A percentile compares a stretch with the other conserved stretches of the same genome.
phyloP scores from a whole-genome alignment of 164 flowering plant genomes.

The Macadamia tetraphylla region DNA sequence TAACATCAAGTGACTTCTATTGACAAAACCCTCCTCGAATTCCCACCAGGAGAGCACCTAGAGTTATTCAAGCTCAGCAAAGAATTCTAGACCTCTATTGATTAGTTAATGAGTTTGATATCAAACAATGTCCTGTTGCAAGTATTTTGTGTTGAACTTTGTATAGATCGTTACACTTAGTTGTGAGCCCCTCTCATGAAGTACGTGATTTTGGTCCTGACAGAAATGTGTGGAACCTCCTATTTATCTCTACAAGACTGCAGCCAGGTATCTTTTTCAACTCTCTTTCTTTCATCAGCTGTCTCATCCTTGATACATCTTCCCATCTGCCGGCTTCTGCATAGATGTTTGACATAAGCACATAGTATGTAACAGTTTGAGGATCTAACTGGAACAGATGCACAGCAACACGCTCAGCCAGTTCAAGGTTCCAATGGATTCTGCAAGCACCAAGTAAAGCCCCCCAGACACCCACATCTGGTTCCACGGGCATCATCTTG shows the following conservation, averaged over 20 bases:
- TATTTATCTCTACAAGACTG: background rate
- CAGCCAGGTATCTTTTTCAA: background rate
- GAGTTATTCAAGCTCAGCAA: too few species aligned
- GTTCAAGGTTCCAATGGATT: background rate
- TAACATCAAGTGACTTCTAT: too few species aligned
- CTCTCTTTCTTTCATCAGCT: constrained; percentile 1
- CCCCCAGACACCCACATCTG: background rate
- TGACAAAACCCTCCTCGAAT: too few species aligned
- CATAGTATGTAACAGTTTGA: constrained; percentile 2
- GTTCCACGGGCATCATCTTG: background rate
- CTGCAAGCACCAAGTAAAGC: constrained; percentile 1
- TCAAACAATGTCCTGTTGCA: too few species aligned
- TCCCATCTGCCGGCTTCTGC: background rate
- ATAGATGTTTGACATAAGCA: background rate
- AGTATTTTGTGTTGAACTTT: too few species aligned
- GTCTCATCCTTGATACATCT: background rate
- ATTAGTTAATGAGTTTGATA: too few species aligned
- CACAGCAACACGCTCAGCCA: background rate
- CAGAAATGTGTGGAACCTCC: background rate
- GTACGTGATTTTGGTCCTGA: background rate
- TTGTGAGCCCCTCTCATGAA: background rate
- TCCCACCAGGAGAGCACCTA: too few species aligned
- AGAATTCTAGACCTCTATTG: too few species aligned
- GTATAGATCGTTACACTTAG: too few species aligned
- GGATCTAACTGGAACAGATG: background rate